Evolutionary conservation across 1,284 basidiomycete genomes (phyloP).

Genomic region (Ceratobasidium sp.): DNA sequence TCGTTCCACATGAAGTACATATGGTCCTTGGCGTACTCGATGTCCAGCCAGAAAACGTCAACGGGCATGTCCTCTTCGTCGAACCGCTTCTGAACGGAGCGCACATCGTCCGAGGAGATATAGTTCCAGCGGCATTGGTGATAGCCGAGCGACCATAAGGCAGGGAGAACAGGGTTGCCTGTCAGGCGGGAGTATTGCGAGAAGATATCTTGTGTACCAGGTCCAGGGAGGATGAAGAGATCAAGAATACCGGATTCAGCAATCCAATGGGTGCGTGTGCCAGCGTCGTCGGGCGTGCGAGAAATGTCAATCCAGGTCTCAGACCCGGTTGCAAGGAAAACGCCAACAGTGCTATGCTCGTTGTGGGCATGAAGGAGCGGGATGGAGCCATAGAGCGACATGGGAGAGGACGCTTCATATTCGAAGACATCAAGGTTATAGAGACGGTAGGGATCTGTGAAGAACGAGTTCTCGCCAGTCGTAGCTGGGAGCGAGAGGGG

Average conservation of each 20-base stretch:
- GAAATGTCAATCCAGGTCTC: conserved; percentile 96
- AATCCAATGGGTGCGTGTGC: conserved; percentile 90
- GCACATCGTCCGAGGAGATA: conserved; percentile 86
- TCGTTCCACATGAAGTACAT: conserved; percentile 98
- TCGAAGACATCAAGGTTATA: conserved; percentile 99
- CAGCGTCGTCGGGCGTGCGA: conserved; percentile 61
- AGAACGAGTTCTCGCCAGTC: conserved; percentile 70
- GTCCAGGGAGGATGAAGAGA: conserved; percentile 91
- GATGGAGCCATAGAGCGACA: conserved; percentile 91
- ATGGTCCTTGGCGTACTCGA: conserved; percentile 93
- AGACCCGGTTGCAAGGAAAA: conserved; percentile 90
- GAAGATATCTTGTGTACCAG: conserved; percentile 81
- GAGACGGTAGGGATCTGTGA: conserved; percentile 91
- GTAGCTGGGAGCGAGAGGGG: conserved; percentile 88
- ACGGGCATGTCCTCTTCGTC: conserved; percentile 94
- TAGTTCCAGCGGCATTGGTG: conserved; percentile 99
- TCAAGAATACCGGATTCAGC: conserved; percentile 97
- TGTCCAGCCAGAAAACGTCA: conserved; percentile 98
- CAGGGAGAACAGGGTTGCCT: conserved; percentile 85
- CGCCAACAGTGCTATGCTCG: conserved; percentile 78
- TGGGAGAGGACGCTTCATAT: conserved; percentile 83
- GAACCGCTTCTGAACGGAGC: conserved; percentile 85
- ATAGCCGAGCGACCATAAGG: conserved; percentile 91
- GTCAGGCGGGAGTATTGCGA: conserved; percentile 85
- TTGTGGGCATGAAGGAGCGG: conserved; percentile 95